Evolutionary conservation across 2,329 filamentous ascomycete genomes (phyloP).

Genomic region (Xylaria multiplex): DNA sequence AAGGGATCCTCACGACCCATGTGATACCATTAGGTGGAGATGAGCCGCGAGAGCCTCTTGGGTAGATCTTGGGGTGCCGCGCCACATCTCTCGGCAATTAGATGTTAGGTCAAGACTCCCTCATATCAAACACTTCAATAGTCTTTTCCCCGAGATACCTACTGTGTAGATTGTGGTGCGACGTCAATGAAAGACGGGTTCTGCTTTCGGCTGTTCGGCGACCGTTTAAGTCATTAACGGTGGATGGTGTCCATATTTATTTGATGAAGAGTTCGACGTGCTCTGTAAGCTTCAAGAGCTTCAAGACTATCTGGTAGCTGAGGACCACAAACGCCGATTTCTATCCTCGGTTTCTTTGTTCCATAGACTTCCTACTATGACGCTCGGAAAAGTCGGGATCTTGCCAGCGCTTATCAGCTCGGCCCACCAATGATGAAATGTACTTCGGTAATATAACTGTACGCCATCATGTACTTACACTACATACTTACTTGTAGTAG

Average conservation of each 20-base stretch:
- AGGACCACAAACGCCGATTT: slow-evolving; percentile 5
- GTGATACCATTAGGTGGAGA: slow-evolving; percentile 17
- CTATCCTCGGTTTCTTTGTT: slow-evolving; percentile 3
- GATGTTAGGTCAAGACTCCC: neutral
- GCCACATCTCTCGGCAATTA: slow-evolving; percentile 13
- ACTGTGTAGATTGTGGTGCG: neutral
- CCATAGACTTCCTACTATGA: neutral
- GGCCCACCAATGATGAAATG: neutral
- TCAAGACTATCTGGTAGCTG: neutral
- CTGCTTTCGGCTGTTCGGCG: slow-evolving; percentile 15
- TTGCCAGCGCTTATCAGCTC: slow-evolving; percentile 4
- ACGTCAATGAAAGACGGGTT: neutral
- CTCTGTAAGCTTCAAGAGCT: neutral
- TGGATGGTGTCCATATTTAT: neutral
- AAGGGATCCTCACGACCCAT: neutral
- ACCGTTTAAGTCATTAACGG: neutral
- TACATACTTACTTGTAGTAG: neutral
- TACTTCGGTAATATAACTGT: too few species aligned
- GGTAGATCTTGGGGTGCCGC: neutral
- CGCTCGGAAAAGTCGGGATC: slow-evolving; percentile 22
- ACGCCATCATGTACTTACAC: neutral
- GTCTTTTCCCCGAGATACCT: neutral
- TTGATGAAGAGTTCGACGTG: neutral
- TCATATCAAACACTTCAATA: neutral
- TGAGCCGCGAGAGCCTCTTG: slow-evolving; percentile 12